Base-by-base conservation (phyloP, 108 stramenopile genomes). In the Asterionellopsis glacialis region DNA sequence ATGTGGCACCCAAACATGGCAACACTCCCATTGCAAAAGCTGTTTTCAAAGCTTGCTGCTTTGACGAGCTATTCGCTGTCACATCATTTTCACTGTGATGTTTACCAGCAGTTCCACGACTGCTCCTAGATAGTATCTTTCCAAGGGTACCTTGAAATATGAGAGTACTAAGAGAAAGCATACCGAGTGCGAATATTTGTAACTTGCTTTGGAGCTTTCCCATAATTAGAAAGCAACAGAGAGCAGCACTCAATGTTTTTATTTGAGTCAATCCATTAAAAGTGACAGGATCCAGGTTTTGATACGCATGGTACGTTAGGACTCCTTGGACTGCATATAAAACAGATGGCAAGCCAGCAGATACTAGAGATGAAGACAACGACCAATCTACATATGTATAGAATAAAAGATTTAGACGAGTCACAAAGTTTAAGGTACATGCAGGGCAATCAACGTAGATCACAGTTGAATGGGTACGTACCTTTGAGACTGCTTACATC, bases 201-300 rank as follows among this genome's bases (percentile, higher is more conserved):
- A 83, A 43, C 0, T 25, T 55, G 24, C 89, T 81, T 64, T 95
- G 95, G 33, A 50, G 59, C 50, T 78, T 73, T 38, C 90, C 90
- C 85, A 95, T 81, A 22, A 96, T 57, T 22, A 95, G 51, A 59
- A 64, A 96, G 47, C 94, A 92, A 67, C 87, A 96, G 9, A 96
- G 57, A 43, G 95, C 95, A 22, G 95, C 94, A 25, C 69, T 69
- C n/a, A 96, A 41, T 13, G 88, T 91, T 63, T 90, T 92, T 5
- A 87, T 91, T 75, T 93, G 91, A 58, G 74, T 91, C 56, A 92
- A 65, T 23, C 83, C 83, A 69, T 93, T 93, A 65, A 83, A 92
- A 12, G 85, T 85, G 3, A 96, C 77, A 1, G 93, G 70, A 69
- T 92, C 90, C 10, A 95, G 77, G 63, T 93, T 64, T 68, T 84